Evolutionary conservation across 495 filamentous ascomycete genomes (phyloP).

Genomic region (Lentithecium fluviatile): DNA sequence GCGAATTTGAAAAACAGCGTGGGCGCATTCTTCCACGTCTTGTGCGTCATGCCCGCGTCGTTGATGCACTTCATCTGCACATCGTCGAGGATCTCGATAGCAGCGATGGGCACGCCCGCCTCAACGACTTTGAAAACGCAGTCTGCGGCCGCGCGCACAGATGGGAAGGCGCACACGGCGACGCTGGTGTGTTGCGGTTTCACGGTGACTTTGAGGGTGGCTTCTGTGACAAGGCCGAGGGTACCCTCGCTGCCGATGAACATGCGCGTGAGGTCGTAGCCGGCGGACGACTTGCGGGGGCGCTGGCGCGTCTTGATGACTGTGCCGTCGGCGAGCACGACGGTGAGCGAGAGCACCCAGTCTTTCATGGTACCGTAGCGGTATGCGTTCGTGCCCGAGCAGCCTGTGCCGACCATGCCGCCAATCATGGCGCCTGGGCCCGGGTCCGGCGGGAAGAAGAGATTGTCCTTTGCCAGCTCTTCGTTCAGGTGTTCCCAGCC

Average conservation of each 20-base stretch:
- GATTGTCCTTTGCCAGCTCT: slow-evolving; percentile 60
- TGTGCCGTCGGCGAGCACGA: slow-evolving; percentile 88
- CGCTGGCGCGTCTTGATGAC: slow-evolving; percentile 83
- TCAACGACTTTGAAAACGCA: slow-evolving; percentile 77
- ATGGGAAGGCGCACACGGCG: slow-evolving; percentile 76
- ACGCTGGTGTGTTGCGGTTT: slow-evolving; percentile 78
- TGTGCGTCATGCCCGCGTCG: slow-evolving; percentile 66
- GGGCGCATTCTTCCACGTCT: slow-evolving; percentile 72
- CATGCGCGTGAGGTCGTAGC: slow-evolving; percentile 80
- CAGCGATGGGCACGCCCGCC: slow-evolving; percentile 78
- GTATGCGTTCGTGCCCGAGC: slow-evolving; percentile 90
- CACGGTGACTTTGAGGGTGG: slow-evolving; percentile 76
- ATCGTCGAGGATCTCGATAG: slow-evolving; percentile 90
- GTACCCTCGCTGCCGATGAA: slow-evolving; percentile 95
- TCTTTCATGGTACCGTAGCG: slow-evolving; percentile 96
- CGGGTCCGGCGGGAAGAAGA: slow-evolving; percentile 84
- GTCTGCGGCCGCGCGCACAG: slow-evolving; percentile 74
- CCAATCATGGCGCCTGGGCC: slow-evolving; percentile 86
- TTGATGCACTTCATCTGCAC: slow-evolving; percentile 95
- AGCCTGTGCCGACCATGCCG: slow-evolving; percentile 94
- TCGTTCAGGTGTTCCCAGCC: slow-evolving; percentile 80
- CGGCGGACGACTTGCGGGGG: slow-evolving; percentile 77
- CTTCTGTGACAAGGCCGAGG: slow-evolving; percentile 83
- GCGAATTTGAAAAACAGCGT: slow-evolving; percentile 96
- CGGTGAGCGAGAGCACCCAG: slow-evolving; percentile 87